Evolutionary conservation across 31 red algal species (phyloP).

Genomic region (Porphyra umbilicalis): DNA sequence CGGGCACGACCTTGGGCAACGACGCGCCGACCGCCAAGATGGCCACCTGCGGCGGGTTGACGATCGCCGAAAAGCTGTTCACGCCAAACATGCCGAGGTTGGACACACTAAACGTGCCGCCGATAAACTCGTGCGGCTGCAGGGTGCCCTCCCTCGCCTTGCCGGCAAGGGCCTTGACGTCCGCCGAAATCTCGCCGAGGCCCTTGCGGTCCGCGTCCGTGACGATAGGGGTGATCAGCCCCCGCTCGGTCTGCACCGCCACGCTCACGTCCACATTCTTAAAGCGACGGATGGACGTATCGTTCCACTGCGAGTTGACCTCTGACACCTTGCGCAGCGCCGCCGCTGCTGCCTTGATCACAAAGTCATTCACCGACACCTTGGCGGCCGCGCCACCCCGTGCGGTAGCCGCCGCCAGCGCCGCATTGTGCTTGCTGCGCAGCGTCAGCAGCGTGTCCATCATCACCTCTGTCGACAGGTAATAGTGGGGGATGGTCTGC

Average conservation of each 20-base stretch:
- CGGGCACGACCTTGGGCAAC: constrained; percentile 48
- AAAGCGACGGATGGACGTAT: constrained; percentile 54
- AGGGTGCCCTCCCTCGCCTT: constrained; percentile 75
- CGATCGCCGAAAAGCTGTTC: constrained; percentile 81
- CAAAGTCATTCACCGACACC: constrained; percentile 94
- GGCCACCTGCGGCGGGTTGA: constrained; percentile 94
- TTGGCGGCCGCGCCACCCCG: constrained; percentile 50
- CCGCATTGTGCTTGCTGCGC: constrained; percentile 50
- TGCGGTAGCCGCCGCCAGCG: constrained; percentile 13
- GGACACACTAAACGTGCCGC: constrained; percentile 83
- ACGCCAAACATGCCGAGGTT: constrained; percentile 95
- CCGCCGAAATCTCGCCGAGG: constrained; percentile 52
- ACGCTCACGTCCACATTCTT: constrained; percentile 63
- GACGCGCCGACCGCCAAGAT: constrained; percentile 86
- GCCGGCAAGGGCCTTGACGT: constrained; percentile 69
- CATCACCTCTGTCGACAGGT: constrained; percentile 46
- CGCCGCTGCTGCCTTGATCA: constrained; percentile 84
- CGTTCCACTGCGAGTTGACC: constrained; percentile 79
- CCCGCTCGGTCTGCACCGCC: constrained; percentile 73
- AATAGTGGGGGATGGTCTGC: constrained; percentile 82
- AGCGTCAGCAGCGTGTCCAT: constrained; percentile 64
- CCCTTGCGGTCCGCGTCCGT: constrained; percentile 71
- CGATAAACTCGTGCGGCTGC: constrained; percentile 73
- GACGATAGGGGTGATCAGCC: constrained; percentile 82
- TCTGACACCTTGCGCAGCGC: constrained; percentile 82